Percentiles rank a stretch among this genome's conserved stretches.
Evolutionary conservation across 2,329 filamentous ascomycete genomes (phyloP).

Genomic region (Sphaerulina vaccinii): DNA sequence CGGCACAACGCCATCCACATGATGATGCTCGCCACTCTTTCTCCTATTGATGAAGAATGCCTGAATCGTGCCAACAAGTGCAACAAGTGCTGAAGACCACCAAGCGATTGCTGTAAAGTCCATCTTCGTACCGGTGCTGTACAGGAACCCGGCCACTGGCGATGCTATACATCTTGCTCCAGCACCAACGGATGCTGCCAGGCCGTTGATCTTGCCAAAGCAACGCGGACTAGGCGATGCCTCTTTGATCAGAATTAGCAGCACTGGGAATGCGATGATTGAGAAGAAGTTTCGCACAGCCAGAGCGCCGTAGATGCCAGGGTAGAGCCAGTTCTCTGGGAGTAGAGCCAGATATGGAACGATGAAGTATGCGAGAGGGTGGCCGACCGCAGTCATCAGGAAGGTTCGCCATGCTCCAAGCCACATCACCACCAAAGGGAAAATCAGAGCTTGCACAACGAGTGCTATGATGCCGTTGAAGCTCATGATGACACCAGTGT

Average conservation of each 20-base stretch:
- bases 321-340: slow-evolving; percentile 53
- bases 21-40: slow-evolving; percentile 33
- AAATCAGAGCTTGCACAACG: slow-evolving; percentile 69
- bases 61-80: slow-evolving; percentile 56
- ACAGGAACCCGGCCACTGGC: slow-evolving; percentile 66
- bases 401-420: slow-evolving; percentile 69
- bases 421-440: slow-evolving; percentile 62
- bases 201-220: slow-evolving; percentile 69
- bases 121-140: slow-evolving; percentile 58
- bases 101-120: slow-evolving; percentile 62
- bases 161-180: slow-evolving; percentile 68
- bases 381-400: slow-evolving; percentile 62
- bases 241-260: slow-evolving; percentile 71
- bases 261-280: slow-evolving; percentile 66
- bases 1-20: slow-evolving; percentile 28
- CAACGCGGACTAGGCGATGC: slow-evolving; percentile 62
- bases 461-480: slow-evolving; percentile 71
- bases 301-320: slow-evolving; percentile 65
- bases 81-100: slow-evolving; percentile 60
- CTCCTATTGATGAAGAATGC: slow-evolving; percentile 56
- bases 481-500: slow-evolving; percentile 67
- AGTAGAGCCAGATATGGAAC: slow-evolving; percentile 66
- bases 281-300: slow-evolving; percentile 65
- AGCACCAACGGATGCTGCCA: slow-evolving; percentile 70
- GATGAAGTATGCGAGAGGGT: slow-evolving; percentile 66